Conservation (phyloP, 257 asterid genomes). For the Ocimum tenuiflorum region DNA sequence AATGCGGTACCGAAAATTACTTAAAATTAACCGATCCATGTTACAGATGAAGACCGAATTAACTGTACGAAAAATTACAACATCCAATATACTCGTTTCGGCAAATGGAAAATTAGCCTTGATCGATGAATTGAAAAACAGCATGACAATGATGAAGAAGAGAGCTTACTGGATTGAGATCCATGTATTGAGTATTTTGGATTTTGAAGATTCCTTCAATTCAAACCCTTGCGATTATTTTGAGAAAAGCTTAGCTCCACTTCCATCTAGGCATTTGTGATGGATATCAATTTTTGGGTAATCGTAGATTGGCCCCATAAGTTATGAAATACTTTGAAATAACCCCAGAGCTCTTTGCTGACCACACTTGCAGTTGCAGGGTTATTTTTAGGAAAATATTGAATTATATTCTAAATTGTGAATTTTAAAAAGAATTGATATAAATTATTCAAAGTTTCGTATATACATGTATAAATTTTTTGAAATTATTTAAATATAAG, state of each 20-base stretch:
- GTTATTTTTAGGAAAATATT: no score
- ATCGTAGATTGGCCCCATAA: constrained; percentile 9
- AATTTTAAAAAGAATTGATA: no score
- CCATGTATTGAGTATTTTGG: constrained; percentile 21
- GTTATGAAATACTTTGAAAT: not conserved
- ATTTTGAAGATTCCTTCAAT: constrained; percentile 20
- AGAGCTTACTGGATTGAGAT: constrained; percentile 32
- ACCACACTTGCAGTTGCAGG: not conserved
- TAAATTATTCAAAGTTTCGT: no score
- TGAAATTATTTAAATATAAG: no score
- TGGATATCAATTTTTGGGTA: constrained; percentile 8
- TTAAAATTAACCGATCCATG: constrained; percentile 13
- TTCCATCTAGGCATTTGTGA: not conserved
- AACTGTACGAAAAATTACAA: not conserved
- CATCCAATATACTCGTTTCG: not conserved
- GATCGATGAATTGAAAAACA: not conserved
- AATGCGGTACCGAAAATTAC: not conserved
- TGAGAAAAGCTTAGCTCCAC: not conserved
- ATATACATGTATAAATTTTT: no score
- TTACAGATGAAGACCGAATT: not conserved
- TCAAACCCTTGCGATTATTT: not conserved
- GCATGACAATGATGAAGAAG: not conserved
- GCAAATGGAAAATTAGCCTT: not conserved
- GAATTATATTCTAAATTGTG: no score
- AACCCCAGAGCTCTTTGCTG: not conserved